Evolutionary conservation across 1,284 basidiomycete species (phyloP).

Genomic region (Gomphus bonarii): DNA sequence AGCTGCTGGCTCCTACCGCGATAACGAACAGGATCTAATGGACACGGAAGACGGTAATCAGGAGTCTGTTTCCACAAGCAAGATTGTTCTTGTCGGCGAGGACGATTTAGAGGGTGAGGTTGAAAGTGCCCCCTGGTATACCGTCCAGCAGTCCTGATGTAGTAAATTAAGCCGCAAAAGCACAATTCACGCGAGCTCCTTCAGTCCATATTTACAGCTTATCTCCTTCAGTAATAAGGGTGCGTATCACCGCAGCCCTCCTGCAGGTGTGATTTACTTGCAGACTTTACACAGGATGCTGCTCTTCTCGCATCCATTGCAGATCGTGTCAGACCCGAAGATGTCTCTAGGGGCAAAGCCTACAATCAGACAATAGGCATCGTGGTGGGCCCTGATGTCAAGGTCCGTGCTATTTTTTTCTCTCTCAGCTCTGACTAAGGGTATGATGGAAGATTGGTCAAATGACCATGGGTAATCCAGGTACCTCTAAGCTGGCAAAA

Average conservation of each 20-base stretch:
- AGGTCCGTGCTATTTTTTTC: slow-evolving; percentile 26
- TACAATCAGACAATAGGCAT: slow-evolving; percentile 12
- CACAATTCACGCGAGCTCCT: slow-evolving; percentile 36
- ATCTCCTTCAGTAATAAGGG: slow-evolving; percentile 47
- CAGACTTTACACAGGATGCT: slow-evolving; percentile 18
- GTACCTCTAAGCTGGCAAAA: slow-evolving; percentile 16
- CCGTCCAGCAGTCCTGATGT: neutral
- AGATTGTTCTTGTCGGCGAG: slow-evolving; percentile 46
- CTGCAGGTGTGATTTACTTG: neutral
- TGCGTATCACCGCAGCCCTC: slow-evolving; percentile 33
- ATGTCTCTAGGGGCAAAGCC: slow-evolving; percentile 5
- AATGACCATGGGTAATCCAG: neutral
- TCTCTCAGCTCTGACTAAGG: neutral
- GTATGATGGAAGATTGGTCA: neutral
- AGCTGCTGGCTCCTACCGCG: slow-evolving; percentile 7
- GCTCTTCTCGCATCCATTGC: slow-evolving; percentile 2
- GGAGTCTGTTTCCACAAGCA: slow-evolving; percentile 32
- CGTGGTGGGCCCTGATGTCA: slow-evolving; percentile 34
- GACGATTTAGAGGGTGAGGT: slow-evolving; percentile 47
- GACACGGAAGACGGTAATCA: slow-evolving; percentile 28
- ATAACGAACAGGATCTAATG: slow-evolving; percentile 29
- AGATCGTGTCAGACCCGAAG: slow-evolving; percentile 2
- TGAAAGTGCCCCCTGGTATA: neutral
- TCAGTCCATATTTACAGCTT: slow-evolving; percentile 57
- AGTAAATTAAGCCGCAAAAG: slow-evolving; percentile 32